A percentile compares a stretch with the other conserved stretches of the same genome.
Conservation (phyloP, 495 filamentous ascomycete genomes). For the Podospora australis region DNA sequence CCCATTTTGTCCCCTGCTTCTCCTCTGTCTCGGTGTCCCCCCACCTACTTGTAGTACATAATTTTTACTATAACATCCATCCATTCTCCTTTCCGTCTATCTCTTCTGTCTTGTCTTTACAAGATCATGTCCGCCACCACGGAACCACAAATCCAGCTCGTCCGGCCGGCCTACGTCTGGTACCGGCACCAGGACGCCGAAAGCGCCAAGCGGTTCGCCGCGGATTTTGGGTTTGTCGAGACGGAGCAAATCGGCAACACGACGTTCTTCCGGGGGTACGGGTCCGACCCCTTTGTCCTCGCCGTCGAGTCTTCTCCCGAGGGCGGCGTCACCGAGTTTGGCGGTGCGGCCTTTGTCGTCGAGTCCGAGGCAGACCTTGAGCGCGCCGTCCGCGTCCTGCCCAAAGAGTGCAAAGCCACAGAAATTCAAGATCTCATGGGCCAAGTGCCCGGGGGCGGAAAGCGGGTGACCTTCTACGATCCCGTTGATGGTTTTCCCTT, state of each 20-base stretch:
- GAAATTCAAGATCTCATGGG: conserved; percentile 45
- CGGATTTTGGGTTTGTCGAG: conserved; percentile 53
- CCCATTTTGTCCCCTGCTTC: not conserved
- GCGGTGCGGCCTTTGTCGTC: conserved; percentile 49
- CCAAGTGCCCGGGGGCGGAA: conserved; percentile 54
- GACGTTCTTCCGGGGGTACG: conserved; percentile 55
- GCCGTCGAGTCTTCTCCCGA: conserved; percentile 42
- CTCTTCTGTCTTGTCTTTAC: too few relatives aligned
- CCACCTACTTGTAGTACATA: too few relatives aligned
- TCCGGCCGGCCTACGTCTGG: conserved; percentile 50
- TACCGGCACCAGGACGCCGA: conserved; percentile 50
- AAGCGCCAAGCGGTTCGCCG: conserved; percentile 41
- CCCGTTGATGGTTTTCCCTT: conserved; percentile 54
- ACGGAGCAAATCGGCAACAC: conserved; percentile 38
- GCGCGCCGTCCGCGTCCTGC: conserved; percentile 36
- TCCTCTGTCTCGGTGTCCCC: not conserved
- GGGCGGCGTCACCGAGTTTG: conserved; percentile 47
- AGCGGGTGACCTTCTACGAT: conserved; percentile 51
- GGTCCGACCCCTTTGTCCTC: conserved; percentile 53
- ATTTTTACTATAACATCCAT: too few relatives aligned
- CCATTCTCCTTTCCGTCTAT: too few relatives aligned
- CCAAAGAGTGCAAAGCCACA: conserved; percentile 35
- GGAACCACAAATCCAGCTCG: conserved; percentile 44
- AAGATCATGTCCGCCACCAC: not conserved
- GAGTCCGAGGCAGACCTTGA: conserved; percentile 52